Percentiles rank a stretch among this genome's conserved stretches.
Conservation (phyloP, 371 early-diverging fungal species). For the Mortierella sp. region DNA sequence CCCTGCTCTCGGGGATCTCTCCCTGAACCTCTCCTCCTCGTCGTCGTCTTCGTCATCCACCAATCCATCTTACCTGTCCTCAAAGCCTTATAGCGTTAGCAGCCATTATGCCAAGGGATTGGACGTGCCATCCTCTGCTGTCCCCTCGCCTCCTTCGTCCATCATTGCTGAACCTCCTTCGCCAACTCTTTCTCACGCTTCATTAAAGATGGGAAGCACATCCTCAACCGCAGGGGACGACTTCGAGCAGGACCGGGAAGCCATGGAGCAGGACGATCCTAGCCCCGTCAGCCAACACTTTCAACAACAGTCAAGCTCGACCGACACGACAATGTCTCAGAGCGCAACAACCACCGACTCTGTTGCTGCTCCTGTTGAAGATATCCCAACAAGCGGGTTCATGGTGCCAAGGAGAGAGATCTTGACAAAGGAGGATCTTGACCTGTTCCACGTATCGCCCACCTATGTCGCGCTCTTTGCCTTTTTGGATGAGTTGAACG, state of each 20-base stretch:
- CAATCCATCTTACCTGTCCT: conserved; percentile 47
- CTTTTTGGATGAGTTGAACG: conserved; percentile 81
- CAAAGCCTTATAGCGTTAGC: conserved; percentile 44
- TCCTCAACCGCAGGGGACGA: conserved; percentile 51
- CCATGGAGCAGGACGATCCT: conserved; percentile 27
- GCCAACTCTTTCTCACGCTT: conserved; percentile 53
- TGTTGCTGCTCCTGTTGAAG: not conserved
- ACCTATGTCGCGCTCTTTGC: conserved; percentile 75
- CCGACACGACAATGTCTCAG: conserved; percentile 5
- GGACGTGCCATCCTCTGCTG: conserved; percentile 27
- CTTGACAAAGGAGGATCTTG: conserved; percentile 88
- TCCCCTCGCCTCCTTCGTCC: conserved; percentile 53
- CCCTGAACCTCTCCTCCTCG: not conserved
- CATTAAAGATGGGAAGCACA: conserved; percentile 37
- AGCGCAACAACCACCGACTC: not conserved
- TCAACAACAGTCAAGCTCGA: not conserved
- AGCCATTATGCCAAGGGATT: conserved; percentile 38
- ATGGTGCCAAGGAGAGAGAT: conserved; percentile 78
- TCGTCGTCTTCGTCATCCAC: conserved; percentile 12
- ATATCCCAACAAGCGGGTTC: conserved; percentile 19
- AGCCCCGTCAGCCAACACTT: not conserved
- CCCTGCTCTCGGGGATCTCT: conserved; percentile 31
- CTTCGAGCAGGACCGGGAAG: conserved; percentile 21
- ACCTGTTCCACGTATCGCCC: conserved; percentile 77
- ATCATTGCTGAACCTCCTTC: conserved; percentile 56